Evolutionary conservation across 2,329 filamentous ascomycete species (phyloP), one percentile per base, ranked within the genome.

Genomic region (Geosmithia putterillii): DNA sequence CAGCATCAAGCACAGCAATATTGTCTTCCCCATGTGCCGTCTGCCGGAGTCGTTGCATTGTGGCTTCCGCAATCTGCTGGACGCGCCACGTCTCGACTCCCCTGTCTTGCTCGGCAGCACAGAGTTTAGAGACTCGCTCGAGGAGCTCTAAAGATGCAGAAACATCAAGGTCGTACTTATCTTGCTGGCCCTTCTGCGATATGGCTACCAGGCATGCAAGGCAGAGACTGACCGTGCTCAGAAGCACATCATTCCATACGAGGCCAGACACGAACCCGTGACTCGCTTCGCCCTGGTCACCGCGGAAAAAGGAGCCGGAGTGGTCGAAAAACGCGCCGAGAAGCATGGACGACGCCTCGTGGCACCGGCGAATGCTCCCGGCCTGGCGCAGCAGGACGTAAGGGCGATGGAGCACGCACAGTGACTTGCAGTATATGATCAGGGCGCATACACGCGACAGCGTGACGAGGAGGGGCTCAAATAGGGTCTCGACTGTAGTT

Each of bases 191-290:
- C n/a, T 25, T 25, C 10, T 25, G 23, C 10, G 23, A 7, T 6
- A 17, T 23, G 19, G 20, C 23, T 12, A 25, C 20, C 9, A 41
- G 39, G 10, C 2, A n/a, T 5, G 23, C 19, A 25, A 41, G 39
- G 14, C 72, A 79, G 6, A 79, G 51, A 36, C 79, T 69, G 70
- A 78, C 79, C 9, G 73, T 67, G 0, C 74, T 75, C 18, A 79
- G 65, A 20, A 79, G 55, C 46, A 76, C 79, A 48, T 79, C 73
- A 25, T 76, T 71, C 20, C 71, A 57, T 6, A 69, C 70, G 41
- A 79, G 53, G 3, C 67, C 69, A 3, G 67, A 67, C 8, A 76
- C 53, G 58, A 78, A 71, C 56, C 70, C 73, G 37, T 67, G 62
- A 40, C 76, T 68, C 28, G 67, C 62, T 43, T 67, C 62, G 46